Conservation (phyloP, 2,329 filamentous ascomycete species). For the Aspergillus sergii region DNA sequence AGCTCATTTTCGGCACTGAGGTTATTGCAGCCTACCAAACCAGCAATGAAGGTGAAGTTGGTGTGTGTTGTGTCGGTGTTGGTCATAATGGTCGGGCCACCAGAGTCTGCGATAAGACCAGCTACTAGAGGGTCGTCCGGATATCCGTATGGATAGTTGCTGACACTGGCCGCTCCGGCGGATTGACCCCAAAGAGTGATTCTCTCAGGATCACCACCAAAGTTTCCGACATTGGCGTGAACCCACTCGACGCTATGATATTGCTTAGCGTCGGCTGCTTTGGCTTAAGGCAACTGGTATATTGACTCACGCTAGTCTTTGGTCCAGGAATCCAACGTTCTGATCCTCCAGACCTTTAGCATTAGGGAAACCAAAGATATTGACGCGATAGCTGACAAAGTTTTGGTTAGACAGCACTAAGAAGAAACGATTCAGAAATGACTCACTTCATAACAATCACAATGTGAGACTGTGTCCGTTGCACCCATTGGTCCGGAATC, state of each 20-base stretch:
- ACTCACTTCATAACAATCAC: not conserved
- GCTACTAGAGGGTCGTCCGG: not conserved
- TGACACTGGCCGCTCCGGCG: too few species aligned
- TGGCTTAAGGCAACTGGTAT: too few species aligned
- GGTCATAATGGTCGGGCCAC: not conserved
- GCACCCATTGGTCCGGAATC: not conserved
- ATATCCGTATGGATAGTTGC: not conserved
- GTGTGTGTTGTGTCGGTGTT: not conserved
- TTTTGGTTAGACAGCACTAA: not conserved
- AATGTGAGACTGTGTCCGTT: not conserved
- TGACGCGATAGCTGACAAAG: not conserved
- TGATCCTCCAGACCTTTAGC: not conserved
- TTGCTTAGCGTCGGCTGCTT: not conserved
- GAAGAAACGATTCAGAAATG: too few species aligned
- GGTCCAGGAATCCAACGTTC: not conserved
- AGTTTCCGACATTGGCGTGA: not conserved
- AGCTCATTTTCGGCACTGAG: not conserved
- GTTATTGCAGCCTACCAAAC: not conserved
- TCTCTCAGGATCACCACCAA: not conserved
- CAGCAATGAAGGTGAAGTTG: not conserved
- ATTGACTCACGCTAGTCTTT: not conserved
- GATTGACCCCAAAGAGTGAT: not conserved
- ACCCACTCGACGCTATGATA: not conserved
- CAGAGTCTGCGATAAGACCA: not conserved
- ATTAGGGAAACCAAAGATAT: not conserved